A percentile compares a stretch with the other conserved stretches of the same genome.
Evolutionary conservation across 1,284 basidiomycete species (phyloP).

Genomic region (Moesziomyces antarcticus): DNA sequence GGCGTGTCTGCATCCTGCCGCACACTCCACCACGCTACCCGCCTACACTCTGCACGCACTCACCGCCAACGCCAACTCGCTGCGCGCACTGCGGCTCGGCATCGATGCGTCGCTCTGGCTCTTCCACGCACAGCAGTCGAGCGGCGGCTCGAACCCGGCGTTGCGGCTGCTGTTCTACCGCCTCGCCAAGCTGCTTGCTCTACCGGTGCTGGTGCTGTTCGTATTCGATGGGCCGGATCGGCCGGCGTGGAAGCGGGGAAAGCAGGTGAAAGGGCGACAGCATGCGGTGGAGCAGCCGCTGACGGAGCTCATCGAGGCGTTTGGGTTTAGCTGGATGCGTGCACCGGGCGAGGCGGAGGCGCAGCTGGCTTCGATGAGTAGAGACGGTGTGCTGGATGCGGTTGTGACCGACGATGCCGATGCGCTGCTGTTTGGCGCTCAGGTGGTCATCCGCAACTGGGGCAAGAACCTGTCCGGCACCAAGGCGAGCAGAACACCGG

Average conservation of each 20-base stretch:
- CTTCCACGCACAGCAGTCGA: constrained; percentile 69
- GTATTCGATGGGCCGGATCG: constrained; percentile 92
- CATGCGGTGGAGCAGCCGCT: constrained; percentile 58
- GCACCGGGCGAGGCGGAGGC: constrained; percentile 97
- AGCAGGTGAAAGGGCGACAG: constrained; percentile 72
- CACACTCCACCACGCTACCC: constrained; percentile 43
- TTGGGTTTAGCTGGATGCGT: constrained; percentile 77
- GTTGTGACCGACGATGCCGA: constrained; percentile 94
- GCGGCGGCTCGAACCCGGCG: constrained; percentile 70
- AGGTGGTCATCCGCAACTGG: constrained; percentile 78
- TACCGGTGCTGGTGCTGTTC: constrained; percentile 86
- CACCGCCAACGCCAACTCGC: constrained; percentile 17
- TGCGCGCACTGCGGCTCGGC: constrained; percentile 46
- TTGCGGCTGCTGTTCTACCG: constrained; percentile 71
- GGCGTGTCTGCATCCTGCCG: constrained; percentile 49
- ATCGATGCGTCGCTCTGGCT: constrained; percentile 69
- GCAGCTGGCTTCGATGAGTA: constrained; percentile 87
- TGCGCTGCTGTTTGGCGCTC: constrained; percentile 88
- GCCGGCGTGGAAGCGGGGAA: constrained; percentile 83
- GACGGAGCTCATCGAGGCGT: constrained; percentile 79
- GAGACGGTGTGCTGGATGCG: constrained; percentile 83
- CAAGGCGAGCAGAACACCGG: constrained; percentile 23
- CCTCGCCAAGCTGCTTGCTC: constrained; percentile 76
- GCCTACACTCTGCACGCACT: constrained; percentile 38
- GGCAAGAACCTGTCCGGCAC: constrained; percentile 39